phyloP scores from a whole-genome alignment of 352 stramenopile species.

The Globisporangium sylvaticum region DNA sequence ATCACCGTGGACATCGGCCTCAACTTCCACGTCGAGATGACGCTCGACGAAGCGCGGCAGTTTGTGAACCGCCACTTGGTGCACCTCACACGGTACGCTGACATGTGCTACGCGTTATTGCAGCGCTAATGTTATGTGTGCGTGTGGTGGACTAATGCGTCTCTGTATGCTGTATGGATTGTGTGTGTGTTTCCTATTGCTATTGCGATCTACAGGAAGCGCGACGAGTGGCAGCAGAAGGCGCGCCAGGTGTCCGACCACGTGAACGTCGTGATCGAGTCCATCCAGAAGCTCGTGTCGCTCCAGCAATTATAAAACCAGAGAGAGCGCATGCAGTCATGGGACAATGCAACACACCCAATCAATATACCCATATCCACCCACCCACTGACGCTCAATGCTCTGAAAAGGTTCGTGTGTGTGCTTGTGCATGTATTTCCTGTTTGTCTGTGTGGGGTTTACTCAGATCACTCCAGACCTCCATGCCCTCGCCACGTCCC shows the following conservation, averaged over 20 bases:
- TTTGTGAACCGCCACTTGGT: constrained; percentile 56
- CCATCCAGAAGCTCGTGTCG: constrained; percentile 67
- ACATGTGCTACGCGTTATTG: neutral
- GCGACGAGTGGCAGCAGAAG: constrained; percentile 64
- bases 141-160: neutral
- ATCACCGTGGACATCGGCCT: constrained; percentile 70
- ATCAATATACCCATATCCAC: neutral
- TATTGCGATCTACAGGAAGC: constrained; percentile 36
- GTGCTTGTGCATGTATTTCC: too few species aligned
- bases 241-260: constrained; percentile 64
- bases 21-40: constrained; percentile 81
- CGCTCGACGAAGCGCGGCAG: constrained; percentile 41
- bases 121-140: neutral
- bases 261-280: constrained; percentile 70
- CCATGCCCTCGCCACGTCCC: too few species aligned
- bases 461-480: too few species aligned
- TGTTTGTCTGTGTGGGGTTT: too few species aligned
- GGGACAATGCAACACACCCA: neutral
- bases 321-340: neutral
- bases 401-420: too few species aligned
- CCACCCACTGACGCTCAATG: neutral
- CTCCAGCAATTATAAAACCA: constrained; percentile 34
- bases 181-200: neutral
- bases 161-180: neutral
- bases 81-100: constrained; percentile 44